Evolutionary conservation across 441 rosid genomes (phyloP), one percentile per base, ranked within the genome.

Genomic region (Breynia disticha): DNA sequence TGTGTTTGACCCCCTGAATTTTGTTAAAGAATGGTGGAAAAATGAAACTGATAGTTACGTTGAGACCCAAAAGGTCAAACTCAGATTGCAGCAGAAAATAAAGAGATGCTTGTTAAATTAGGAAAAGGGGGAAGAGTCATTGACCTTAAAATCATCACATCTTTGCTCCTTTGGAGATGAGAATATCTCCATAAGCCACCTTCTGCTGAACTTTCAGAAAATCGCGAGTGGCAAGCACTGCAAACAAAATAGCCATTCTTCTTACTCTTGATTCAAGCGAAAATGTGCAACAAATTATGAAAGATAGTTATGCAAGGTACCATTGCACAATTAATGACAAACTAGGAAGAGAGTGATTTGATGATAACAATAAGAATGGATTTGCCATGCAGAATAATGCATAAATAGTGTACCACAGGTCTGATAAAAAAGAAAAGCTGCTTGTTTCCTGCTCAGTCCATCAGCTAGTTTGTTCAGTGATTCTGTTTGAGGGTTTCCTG

Each of bases 381-480:
- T 15, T 20, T 39, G 59, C 16, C 39, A 45, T 45, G 20, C 21
- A 21, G 41, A 54, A 66, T 54, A 24, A 39, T 54, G 48, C 20
- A 19, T 22, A n/a, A 32, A 1, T 41, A 11, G n/a, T 13, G 19
- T 75, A 87, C 95, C 96, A 57, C 95, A 84, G 38, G 82, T 79
- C 67, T 84, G 97, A 63, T 81, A 87, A 60, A 90, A 87, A 50
- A 87, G 85, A 67, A 75, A 55, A 59, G 98, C 90, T 58, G 96
- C 96, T 55, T 76, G 79, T 64, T 73, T 83, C 63, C 78, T 67
- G 74, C 61, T 76, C 84, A 90, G 74, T 62, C 95, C 95, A 49
- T 66, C 42, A 17, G 95, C 72, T 24, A 87, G 81, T 53, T 76
- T 77, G 78, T 71, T 54, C 55, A 87, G 69, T 44, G 93, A 87